A percentile compares a stretch with the other conserved stretches of the same genome.
These are phyloP conservation scores for Alternaria brassicicola DNA, from an alignment of 2,329 filamentous ascomycete genomes.

Conservation along the genomic window DNA sequence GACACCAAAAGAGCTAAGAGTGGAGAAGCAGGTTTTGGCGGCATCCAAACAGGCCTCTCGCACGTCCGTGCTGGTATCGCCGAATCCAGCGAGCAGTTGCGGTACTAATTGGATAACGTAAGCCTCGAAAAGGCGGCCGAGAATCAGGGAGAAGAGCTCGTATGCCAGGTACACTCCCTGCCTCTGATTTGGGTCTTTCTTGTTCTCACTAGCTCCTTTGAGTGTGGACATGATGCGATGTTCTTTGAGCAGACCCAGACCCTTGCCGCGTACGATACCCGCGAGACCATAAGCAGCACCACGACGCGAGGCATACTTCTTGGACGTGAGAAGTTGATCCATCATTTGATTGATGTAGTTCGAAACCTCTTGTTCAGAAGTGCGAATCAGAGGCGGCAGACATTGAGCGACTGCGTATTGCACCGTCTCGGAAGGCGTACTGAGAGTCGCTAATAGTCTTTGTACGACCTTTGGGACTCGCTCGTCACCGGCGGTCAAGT, in stretches of 20 bases:
- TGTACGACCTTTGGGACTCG: constrained; percentile 89
- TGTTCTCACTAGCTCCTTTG: constrained; percentile 86
- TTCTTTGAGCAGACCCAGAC: constrained; percentile 80
- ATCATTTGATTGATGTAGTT: constrained; percentile 82
- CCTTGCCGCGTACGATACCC: constrained; percentile 86
- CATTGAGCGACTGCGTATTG: constrained; percentile 97
- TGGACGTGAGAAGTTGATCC: constrained; percentile 81
- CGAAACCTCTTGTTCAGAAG: constrained; percentile 76
- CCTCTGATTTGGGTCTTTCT: constrained; percentile 86
- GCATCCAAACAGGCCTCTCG: constrained; percentile 91
- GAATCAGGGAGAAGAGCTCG: constrained; percentile 83
- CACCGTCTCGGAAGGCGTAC: constrained; percentile 93
- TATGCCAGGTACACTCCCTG: constrained; percentile 90
- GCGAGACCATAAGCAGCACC: constrained; percentile 95
- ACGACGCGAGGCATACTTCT: constrained; percentile 89
- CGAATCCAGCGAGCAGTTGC: constrained; percentile 85
- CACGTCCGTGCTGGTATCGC: constrained; percentile 85
- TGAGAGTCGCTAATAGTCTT: constrained; percentile 82
- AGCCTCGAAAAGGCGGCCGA: constrained; percentile 90
- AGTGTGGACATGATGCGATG: constrained; percentile 85
- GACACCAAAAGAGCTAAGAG: constrained; percentile 92
- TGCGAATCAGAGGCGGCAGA: constrained; percentile 84
- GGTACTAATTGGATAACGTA: constrained; percentile 96
- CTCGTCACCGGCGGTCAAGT: constrained; percentile 81
- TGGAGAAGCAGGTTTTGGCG: constrained; percentile 91